Percentiles rank a stretch among this genome's conserved stretches.
Conservation (phyloP, 192 early-diverging fungal genomes). For the Umbelopsis sp. region DNA sequence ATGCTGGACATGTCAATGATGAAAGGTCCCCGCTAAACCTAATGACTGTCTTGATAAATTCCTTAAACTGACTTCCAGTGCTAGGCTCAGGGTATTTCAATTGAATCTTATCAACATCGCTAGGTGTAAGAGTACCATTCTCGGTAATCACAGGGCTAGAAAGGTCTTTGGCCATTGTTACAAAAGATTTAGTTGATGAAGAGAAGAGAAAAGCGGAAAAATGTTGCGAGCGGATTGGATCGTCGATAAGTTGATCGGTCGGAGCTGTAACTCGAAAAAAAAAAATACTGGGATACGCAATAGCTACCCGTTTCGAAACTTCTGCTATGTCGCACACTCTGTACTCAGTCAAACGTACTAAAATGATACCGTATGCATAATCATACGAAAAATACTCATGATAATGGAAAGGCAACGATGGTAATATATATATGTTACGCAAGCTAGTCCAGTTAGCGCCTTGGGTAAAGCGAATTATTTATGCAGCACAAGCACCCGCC, state of each 20-base stretch:
- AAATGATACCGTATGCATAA: too few species aligned
- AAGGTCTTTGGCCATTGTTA: conserved; percentile 13
- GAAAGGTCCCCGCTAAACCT: conserved; percentile 83
- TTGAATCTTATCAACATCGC: conserved; percentile 33
- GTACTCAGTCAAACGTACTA: too few species aligned
- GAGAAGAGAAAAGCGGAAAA: background rate
- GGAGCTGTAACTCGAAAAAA: background rate
- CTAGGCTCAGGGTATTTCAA: conserved; percentile 31
- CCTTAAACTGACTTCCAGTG: conserved; percentile 37
- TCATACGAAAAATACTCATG: too few species aligned
- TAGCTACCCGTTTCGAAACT: too few species aligned
- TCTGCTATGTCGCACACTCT: too few species aligned
- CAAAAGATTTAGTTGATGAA: background rate
- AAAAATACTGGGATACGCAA: background rate
- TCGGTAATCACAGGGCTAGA: background rate
- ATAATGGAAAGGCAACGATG: too few species aligned
- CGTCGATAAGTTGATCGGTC: background rate
- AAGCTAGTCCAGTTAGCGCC: too few species aligned
- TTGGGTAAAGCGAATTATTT: too few species aligned
- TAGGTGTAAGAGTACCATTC: conserved; percentile 24
- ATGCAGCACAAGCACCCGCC: too few species aligned
- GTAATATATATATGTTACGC: too few species aligned
- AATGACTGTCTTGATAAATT: conserved; percentile 67
- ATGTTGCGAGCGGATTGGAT: background rate
- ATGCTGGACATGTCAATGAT: conserved; percentile 77